Percentiles rank a stretch among this genome's conserved stretches.
Conservation (phyloP, 495 filamentous ascomycete genomes). For the Aspergillus coremiiformis region DNA sequence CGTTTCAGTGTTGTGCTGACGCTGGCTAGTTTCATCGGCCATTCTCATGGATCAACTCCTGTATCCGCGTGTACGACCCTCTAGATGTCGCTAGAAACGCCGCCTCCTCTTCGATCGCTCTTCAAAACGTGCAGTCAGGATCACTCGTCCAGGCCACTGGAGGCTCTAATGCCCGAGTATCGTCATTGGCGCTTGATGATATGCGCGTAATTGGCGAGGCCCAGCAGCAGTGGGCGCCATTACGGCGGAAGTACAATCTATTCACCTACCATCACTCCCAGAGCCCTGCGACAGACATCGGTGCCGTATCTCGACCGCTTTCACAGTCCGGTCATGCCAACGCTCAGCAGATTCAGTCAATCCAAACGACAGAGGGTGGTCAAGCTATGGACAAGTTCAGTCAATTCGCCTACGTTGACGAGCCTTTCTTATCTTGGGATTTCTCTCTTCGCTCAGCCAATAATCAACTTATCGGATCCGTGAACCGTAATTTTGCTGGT, state of each 20-base stretch:
- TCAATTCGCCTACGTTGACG: constrained; percentile 59
- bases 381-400: constrained; percentile 40
- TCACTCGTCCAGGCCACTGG: constrained; percentile 33
- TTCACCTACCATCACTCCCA: constrained; percentile 45
- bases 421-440: constrained; percentile 52
- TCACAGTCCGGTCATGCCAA: constrained; percentile 41
- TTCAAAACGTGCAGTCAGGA: constrained; percentile 35
- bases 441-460: constrained; percentile 47
- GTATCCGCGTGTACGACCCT: constrained; percentile 58
- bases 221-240: constrained; percentile 60
- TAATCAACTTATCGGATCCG: constrained; percentile 46
- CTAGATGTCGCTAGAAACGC: constrained; percentile 27
- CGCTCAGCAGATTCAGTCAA: constrained; percentile 41
- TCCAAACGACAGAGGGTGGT: constrained; percentile 17
- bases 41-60: constrained; percentile 59
- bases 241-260: constrained; percentile 61
- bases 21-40: constrained; percentile 53
- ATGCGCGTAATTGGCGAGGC: constrained; percentile 64
- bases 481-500: constrained; percentile 61
- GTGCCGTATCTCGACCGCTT: constrained; percentile 29
- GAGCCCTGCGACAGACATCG: constrained; percentile 32
- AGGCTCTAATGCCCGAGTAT: constrained; percentile 42
- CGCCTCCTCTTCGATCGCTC: constrained; percentile 32
- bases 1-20: not conserved
- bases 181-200: constrained; percentile 42